Conservation (phyloP, 2,329 filamentous ascomycete species). For the Orbilia oligospora region DNA sequence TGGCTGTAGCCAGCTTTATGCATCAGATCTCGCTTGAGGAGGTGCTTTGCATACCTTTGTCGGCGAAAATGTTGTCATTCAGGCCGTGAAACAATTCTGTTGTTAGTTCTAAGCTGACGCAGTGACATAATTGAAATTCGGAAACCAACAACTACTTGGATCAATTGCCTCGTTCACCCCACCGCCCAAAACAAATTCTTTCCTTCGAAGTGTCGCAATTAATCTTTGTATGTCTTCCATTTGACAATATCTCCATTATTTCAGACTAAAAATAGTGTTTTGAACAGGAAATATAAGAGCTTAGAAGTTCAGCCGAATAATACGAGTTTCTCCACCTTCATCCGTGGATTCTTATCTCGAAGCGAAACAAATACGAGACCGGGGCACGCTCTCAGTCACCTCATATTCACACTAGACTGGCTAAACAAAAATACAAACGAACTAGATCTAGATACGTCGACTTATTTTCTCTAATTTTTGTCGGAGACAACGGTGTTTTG, state of each 20-base stretch:
- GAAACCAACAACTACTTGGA: neutral
- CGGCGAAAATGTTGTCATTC: neutral
- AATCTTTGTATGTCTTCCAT: neutral
- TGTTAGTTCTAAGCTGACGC: neutral
- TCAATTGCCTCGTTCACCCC: neutral
- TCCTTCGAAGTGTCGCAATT: neutral
- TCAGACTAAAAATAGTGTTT: slow-evolving; percentile 4
- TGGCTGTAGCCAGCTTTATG: slow-evolving; percentile 9
- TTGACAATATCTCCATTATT: neutral
- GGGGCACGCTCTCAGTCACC: slow-evolving; percentile 8
- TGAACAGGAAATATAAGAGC: slow-evolving; percentile 11
- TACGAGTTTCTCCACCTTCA: slow-evolving; percentile 49
- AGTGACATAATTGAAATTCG: slow-evolving; percentile 1
- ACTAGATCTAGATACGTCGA: neutral
- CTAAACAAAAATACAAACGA: neutral
- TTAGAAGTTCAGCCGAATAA: slow-evolving; percentile 21
- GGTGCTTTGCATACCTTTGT: slow-evolving; percentile 15
- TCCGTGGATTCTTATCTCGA: slow-evolving; percentile 55
- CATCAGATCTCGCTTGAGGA: slow-evolving; percentile 26
- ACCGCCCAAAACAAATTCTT: neutral
- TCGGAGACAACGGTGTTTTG: neutral
- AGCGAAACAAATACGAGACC: slow-evolving; percentile 58
- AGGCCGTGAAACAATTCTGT: slow-evolving; percentile 11
- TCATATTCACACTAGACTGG: slow-evolving; percentile 9
- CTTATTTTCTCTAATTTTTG: neutral